Conservation (phyloP, 2,329 filamentous ascomycete species). For the Neophaeococcomyces mojaviensis region DNA sequence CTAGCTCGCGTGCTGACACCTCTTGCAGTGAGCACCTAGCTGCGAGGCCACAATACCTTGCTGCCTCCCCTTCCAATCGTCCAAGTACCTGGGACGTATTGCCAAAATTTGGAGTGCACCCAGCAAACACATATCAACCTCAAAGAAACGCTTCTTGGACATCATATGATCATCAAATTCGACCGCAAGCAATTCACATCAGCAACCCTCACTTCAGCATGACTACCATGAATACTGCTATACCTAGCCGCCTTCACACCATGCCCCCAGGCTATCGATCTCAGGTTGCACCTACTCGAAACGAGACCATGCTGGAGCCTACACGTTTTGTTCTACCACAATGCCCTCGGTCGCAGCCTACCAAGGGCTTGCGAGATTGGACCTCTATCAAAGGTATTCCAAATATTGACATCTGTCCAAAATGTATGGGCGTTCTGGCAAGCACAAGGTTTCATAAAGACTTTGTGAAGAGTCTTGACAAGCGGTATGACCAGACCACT, state of each 20-base stretch:
- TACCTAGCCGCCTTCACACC: not conserved
- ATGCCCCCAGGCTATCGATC: slow-evolving; percentile 2
- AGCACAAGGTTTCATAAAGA: slow-evolving; percentile 59
- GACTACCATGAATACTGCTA: not conserved
- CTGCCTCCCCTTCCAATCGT: not conserved
- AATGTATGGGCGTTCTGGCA: slow-evolving; percentile 67
- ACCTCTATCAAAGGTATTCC: slow-evolving; percentile 64
- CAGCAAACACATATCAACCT: not conserved
- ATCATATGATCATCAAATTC: not conserved
- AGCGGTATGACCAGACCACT: slow-evolving; percentile 51
- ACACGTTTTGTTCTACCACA: slow-evolving; percentile 45
- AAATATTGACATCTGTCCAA: slow-evolving; percentile 73
- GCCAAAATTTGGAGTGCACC: not conserved
- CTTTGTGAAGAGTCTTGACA: slow-evolving; percentile 56
- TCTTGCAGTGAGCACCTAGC: not conserved
- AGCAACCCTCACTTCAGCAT: not conserved
- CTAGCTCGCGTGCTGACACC: not conserved
- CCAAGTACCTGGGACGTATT: slow-evolving; percentile 3
- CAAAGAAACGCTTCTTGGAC: slow-evolving; percentile 7
- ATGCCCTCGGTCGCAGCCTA: slow-evolving; percentile 60
- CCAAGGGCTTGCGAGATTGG: slow-evolving; percentile 67
- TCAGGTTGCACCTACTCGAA: slow-evolving; percentile 4
- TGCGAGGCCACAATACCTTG: not conserved
- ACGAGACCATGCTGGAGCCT: not conserved
- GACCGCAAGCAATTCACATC: not conserved